Percentiles rank a stretch among this genome's conserved stretches.
Conservation (phyloP, 1,139 yeast species). For the Geotrichum cucujoidarum region DNA sequence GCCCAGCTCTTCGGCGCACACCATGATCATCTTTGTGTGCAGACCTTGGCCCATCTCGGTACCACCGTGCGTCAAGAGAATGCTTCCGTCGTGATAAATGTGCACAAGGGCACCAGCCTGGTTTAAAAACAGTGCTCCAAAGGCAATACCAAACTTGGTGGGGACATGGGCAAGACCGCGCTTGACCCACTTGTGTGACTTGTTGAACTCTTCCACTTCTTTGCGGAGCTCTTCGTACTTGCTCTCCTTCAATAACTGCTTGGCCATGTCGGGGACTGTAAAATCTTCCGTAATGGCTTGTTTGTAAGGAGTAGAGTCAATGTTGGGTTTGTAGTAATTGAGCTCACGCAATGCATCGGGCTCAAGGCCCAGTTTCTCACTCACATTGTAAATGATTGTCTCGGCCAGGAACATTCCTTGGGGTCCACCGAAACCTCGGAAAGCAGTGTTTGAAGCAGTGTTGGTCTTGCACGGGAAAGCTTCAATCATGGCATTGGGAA, state of each 20-base stretch:
- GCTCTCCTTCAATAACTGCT: slow-evolving; percentile 36
- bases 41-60: slow-evolving; percentile 50
- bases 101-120: slow-evolving; percentile 47
- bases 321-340: slow-evolving; percentile 37
- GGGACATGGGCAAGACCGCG: slow-evolving; percentile 45
- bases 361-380: slow-evolving; percentile 40
- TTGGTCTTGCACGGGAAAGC: slow-evolving; percentile 43
- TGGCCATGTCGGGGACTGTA: slow-evolving; percentile 38
- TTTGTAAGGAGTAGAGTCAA: slow-evolving; percentile 40
- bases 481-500: slow-evolving; percentile 39
- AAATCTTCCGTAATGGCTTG: slow-evolving; percentile 42
- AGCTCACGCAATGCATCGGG: slow-evolving; percentile 38
- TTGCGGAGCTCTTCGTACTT: slow-evolving; percentile 35
- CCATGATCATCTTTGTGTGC: slow-evolving; percentile 45
- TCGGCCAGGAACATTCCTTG: slow-evolving; percentile 46
- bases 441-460: slow-evolving; percentile 46
- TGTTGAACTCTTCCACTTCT: slow-evolving; percentile 41
- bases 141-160: slow-evolving; percentile 45
- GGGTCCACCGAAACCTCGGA: slow-evolving; percentile 47
- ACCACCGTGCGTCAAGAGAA: slow-evolving; percentile 44
- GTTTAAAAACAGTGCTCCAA: slow-evolving; percentile 43
- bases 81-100: slow-evolving; percentile 45
- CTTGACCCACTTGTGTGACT: slow-evolving; percentile 41
- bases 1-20: slow-evolving; percentile 41
- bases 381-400: slow-evolving; percentile 38